These are phyloP conservation scores for Ophiostoma montium DNA, from an alignment of 2,329 filamentous ascomycete species.

Conservation along the genomic window DNA sequence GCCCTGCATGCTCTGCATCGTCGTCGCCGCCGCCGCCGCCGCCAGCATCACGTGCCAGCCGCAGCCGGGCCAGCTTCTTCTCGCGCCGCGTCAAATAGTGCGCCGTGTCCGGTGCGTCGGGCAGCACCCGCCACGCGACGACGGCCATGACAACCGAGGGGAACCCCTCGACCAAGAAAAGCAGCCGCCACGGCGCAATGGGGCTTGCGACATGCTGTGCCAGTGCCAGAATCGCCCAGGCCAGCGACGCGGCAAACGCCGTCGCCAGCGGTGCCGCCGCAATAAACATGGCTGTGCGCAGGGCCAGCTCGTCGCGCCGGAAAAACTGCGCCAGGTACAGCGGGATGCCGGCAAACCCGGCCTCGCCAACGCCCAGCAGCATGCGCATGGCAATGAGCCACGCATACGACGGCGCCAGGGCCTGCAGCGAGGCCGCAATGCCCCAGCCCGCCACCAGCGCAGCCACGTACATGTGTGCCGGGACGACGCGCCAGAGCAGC, in stretches of 20 bases:
- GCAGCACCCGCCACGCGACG: constrained; percentile 60
- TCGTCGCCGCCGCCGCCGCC: constrained; percentile 12
- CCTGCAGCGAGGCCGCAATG: constrained; percentile 60
- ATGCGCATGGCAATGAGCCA: constrained; percentile 40
- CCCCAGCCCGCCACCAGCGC: constrained; percentile 67
- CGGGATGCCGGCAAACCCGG: constrained; percentile 49
- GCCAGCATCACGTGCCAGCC: constrained; percentile 39
- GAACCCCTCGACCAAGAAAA: constrained; percentile 76
- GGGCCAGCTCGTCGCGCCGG: constrained; percentile 58
- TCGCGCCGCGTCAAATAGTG: constrained; percentile 48
- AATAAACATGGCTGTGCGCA: constrained; percentile 75
- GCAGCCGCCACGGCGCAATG: constrained; percentile 70
- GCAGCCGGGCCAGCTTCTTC: constrained; percentile 54
- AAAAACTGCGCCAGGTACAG: constrained; percentile 54
- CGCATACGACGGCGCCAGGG: constrained; percentile 48
- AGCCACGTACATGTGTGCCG: constrained; percentile 45
- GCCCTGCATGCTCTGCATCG: too few species aligned
- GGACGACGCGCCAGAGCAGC: constrained; percentile 44
- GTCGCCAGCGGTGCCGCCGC: constrained; percentile 74
- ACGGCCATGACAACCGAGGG: constrained; percentile 64
- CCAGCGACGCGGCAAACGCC: constrained; percentile 65
- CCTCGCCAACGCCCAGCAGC: constrained; percentile 48
- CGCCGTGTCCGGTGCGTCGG: constrained; percentile 58
- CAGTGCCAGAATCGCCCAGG: constrained; percentile 62
- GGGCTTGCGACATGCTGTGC: constrained; percentile 32